Conservation (phyloP, 371 early-diverging fungal genomes). For the Actinomortierella ambigua region DNA sequence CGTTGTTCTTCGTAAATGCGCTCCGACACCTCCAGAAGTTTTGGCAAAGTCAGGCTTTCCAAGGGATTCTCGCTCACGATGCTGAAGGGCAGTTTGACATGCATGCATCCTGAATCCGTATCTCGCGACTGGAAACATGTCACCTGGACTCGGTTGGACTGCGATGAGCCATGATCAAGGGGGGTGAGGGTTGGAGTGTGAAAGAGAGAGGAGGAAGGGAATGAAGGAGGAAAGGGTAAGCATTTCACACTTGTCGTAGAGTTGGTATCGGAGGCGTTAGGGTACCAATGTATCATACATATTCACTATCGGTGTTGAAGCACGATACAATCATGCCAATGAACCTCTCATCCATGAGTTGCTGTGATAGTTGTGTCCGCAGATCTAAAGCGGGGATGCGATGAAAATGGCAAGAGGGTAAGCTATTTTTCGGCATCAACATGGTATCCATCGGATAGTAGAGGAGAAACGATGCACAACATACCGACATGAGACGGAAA, state of each 20-base stretch:
- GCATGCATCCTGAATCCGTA: constrained; percentile 26
- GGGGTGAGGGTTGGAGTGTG: too few relatives aligned
- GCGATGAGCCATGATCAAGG: too few relatives aligned
- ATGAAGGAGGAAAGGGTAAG: neutral
- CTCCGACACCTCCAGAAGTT: constrained; percentile 50
- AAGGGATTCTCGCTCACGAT: constrained; percentile 46
- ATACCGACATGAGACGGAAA: constrained; percentile 74
- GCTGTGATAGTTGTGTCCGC: constrained; percentile 69
- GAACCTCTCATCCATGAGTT: constrained; percentile 67
- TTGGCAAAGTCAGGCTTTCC: constrained; percentile 45
- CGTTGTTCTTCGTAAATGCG: constrained; percentile 58
- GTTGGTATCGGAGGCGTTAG: neutral
- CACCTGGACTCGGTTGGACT: constrained; percentile 59
- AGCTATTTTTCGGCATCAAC: too few relatives aligned
- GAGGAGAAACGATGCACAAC: neutral
- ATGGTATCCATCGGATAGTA: too few relatives aligned
- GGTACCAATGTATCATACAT: constrained; percentile 27
- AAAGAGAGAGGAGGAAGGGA: neutral
- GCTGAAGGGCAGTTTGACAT: constrained; percentile 51
- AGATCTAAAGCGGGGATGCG: constrained; percentile 51
- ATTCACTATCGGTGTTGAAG: constrained; percentile 59
- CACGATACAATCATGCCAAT: constrained; percentile 76
- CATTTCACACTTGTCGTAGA: neutral
- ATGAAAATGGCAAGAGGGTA: too few relatives aligned
- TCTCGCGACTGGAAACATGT: constrained; percentile 58